These are phyloP conservation scores for Phragmites australis DNA, from an alignment of 176 grass and related monocot genomes.

Conservation along the genomic window DNA sequence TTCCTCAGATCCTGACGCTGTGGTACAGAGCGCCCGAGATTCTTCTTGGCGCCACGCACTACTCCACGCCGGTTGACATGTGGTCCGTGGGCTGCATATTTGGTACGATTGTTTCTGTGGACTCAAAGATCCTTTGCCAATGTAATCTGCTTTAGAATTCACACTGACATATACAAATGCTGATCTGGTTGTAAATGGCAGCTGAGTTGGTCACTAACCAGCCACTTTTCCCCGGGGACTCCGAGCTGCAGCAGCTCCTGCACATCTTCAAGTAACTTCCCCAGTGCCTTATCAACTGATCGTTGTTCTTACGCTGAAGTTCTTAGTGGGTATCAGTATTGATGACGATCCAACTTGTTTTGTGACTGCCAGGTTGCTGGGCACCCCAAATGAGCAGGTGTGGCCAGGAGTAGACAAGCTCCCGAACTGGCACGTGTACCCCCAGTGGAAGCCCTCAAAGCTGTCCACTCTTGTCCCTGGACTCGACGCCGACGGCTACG, in stretches of 20 bases:
- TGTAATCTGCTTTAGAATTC: neutral
- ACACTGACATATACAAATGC: neutral
- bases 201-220: constrained; percentile 79
- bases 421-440: constrained; percentile 84
- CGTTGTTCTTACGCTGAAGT: neutral
- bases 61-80: constrained; percentile 90
- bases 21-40: constrained; percentile 98
- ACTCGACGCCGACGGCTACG: constrained; percentile 61
- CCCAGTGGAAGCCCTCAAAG: constrained; percentile 74
- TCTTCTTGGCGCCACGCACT: constrained; percentile 84
- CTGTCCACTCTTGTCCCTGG: constrained; percentile 54
- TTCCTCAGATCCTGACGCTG: constrained; percentile 90
- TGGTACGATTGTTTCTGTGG: constrained; percentile 43
- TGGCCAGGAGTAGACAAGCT: constrained; percentile 92
- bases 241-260: constrained; percentile 91
- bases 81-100: constrained; percentile 98
- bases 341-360: neutral
- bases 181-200: constrained; percentile 44
- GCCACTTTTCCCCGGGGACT: constrained; percentile 78
- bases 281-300: neutral
- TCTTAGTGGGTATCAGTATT: neutral
- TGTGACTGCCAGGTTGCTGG: constrained; percentile 59
- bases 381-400: constrained; percentile 81
- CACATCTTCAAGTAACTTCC: constrained; percentile 87
- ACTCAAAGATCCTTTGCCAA: neutral